phyloP scores from a whole-genome alignment of 179 eudicot species.

The Carnegiea gigantea region DNA sequence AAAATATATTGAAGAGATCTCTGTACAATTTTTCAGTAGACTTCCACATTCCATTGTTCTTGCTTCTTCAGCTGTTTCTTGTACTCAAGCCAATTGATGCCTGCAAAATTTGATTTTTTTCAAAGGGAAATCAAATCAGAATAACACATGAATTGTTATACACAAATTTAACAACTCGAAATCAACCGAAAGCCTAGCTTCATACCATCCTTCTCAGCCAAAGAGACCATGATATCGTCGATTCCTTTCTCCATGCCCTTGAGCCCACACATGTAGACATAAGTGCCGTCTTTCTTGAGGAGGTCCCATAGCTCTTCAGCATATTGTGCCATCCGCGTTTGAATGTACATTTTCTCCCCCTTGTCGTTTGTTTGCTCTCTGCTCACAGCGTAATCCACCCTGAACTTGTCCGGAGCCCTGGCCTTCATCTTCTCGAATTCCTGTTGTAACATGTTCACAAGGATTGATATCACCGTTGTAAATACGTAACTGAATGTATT shows the following conservation, averaged over 20 bases:
- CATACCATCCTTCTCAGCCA: conserved; percentile 88
- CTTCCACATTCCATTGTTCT: conserved; percentile 99
- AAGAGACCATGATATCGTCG: conserved; percentile 82
- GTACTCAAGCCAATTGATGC: conserved; percentile 87
- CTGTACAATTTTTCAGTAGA: conserved; percentile 64
- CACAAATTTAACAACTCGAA: background rate
- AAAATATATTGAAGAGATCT: conserved; percentile 14
- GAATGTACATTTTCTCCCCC: conserved; percentile 98
- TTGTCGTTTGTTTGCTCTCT: conserved; percentile 84
- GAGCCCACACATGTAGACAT: conserved; percentile 94
- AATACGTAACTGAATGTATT: background rate
- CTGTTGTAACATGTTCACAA: conserved; percentile 27
- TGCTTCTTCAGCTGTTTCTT: conserved; percentile 82
- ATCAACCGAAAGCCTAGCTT: background rate
- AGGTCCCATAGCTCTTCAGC: conserved; percentile 85
- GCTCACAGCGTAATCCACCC: conserved; percentile 87
- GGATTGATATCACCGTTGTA: background rate
- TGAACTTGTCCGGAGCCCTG: conserved; percentile 78
- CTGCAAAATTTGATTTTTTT: conserved; percentile 28
- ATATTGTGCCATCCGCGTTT: conserved; percentile 96
- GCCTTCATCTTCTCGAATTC: conserved; percentile 91
- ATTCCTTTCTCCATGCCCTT: conserved; percentile 99
- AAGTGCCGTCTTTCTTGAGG: conserved; percentile 89
- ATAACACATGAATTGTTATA: background rate
- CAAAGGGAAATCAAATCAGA: background rate